A percentile compares a stretch with the other conserved stretches of the same genome.
Evolutionary conservation across 2,329 filamentous ascomycete genomes (phyloP).

Genomic region (Drechslerella dactyloides): DNA sequence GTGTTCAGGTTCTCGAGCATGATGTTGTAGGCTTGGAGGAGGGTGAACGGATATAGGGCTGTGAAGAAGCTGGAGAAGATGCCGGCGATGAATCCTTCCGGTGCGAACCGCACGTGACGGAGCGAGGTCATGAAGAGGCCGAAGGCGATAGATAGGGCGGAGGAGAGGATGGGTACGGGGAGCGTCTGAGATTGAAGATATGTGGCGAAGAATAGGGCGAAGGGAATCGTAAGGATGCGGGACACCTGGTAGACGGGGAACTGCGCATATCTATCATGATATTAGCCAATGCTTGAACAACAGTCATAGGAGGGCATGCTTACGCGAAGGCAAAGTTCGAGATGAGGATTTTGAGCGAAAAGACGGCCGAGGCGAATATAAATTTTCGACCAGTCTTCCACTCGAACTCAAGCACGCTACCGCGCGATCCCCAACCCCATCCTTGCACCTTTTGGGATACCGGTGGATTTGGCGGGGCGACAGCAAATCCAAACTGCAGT

Average conservation of each 20-base stretch:
- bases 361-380: constrained; percentile 62
- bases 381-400: constrained; percentile 61
- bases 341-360: constrained; percentile 62
- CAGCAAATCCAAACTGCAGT: constrained; percentile 60
- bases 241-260: constrained; percentile 64
- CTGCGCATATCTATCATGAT: constrained; percentile 60
- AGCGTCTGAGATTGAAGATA: constrained; percentile 61
- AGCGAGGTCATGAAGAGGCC: constrained; percentile 63
- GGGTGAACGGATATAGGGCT: constrained; percentile 62
- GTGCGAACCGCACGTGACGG: constrained; percentile 61
- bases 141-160: constrained; percentile 62
- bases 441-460: constrained; percentile 56
- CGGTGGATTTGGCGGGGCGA: constrained; percentile 57
- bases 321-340: constrained; percentile 65
- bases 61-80: constrained; percentile 64
- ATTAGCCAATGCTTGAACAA: background rate
- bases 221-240: constrained; percentile 63
- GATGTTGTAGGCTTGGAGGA: constrained; percentile 62
- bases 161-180: constrained; percentile 62
- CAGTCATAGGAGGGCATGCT: constrained; percentile 39
- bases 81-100: constrained; percentile 64
- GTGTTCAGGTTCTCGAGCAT: constrained; percentile 61
- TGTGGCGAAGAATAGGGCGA: constrained; percentile 62
- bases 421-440: constrained; percentile 63
- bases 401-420: constrained; percentile 64